phyloP scores from a whole-genome alignment of 2,329 filamentous ascomycete species.

The Calonectria henricotiae region DNA sequence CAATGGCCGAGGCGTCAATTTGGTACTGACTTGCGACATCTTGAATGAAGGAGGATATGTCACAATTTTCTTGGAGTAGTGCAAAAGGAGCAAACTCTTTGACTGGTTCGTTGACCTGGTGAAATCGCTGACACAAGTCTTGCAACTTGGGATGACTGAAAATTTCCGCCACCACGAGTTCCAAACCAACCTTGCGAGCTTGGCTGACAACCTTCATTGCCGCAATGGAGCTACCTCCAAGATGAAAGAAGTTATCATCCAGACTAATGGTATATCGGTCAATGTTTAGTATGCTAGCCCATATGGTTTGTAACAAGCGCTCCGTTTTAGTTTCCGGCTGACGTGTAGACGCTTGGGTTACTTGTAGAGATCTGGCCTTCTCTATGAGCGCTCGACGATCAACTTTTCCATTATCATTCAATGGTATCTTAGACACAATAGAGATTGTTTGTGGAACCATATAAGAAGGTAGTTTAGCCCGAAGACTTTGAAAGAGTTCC shows the following conservation, averaged over 20 bases:
- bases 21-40: not conserved
- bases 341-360: not conserved
- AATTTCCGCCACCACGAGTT: conserved; percentile 38
- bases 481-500: not conserved
- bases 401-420: conserved; percentile 25
- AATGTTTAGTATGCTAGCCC: conserved; percentile 58
- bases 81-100: not conserved
- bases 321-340: conserved; percentile 37
- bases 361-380: conserved; percentile 56
- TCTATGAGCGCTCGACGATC: conserved; percentile 47
- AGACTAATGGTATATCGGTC: conserved; percentile 56
- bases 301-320: conserved; percentile 55
- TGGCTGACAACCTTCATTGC: conserved; percentile 64
- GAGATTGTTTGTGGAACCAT: conserved; percentile 50
- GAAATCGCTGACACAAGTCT: not conserved
- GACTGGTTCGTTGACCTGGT: too few relatives aligned
- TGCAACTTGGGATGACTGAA: conserved; percentile 28
- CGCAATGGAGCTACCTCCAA: conserved; percentile 68
- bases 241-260: conserved; percentile 66
- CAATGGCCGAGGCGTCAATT: conserved; percentile 29
- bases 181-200: conserved; percentile 33
- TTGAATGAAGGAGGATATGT: not conserved
- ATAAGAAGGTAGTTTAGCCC: conserved; percentile 44
- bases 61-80: not conserved
- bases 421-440: conserved; percentile 48